Conservation (phyloP, 2,329 filamentous ascomycete genomes). For the Hypoxylon sp. region DNA sequence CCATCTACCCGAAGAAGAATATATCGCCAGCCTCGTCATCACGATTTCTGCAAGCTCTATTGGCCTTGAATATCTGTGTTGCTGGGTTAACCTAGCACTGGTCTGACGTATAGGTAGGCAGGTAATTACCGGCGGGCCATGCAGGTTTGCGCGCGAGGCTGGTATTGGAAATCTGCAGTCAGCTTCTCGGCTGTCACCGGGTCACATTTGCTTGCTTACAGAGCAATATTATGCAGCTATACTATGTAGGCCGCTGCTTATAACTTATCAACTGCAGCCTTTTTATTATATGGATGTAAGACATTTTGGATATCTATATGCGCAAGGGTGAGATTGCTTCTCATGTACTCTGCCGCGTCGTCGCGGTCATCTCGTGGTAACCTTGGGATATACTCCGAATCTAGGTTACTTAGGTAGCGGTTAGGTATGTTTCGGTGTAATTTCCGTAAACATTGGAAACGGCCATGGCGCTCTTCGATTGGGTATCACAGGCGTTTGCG, state of each 20-base stretch:
- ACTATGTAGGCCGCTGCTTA: background rate
- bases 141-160: background rate
- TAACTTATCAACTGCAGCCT: too few relatives aligned
- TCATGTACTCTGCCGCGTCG: background rate
- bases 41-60: conserved; percentile 6
- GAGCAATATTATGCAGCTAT: conserved; percentile 2
- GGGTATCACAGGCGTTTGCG: conserved; percentile 4
- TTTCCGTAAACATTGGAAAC: conserved; percentile 11
- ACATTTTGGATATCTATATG: conserved; percentile 4
- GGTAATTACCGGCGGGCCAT: background rate
- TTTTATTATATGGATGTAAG: background rate
- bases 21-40: conserved; percentile 6
- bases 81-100: background rate
- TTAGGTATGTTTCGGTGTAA: conserved; percentile 23
- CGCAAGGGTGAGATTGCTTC: conserved; percentile 24
- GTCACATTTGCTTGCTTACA: background rate
- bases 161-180: conserved; percentile 13
- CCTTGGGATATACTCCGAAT: background rate
- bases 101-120: background rate
- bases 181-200: conserved; percentile 1
- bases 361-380: background rate
- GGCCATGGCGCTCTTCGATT: background rate
- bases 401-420: too few relatives aligned
- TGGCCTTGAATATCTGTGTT: background rate
- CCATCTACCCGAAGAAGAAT: background rate